Percentiles rank a stretch among this genome's conserved stretches.
Conservation (phyloP, 2,329 filamentous ascomycete genomes). For the Cucurbitaria berberidis region DNA sequence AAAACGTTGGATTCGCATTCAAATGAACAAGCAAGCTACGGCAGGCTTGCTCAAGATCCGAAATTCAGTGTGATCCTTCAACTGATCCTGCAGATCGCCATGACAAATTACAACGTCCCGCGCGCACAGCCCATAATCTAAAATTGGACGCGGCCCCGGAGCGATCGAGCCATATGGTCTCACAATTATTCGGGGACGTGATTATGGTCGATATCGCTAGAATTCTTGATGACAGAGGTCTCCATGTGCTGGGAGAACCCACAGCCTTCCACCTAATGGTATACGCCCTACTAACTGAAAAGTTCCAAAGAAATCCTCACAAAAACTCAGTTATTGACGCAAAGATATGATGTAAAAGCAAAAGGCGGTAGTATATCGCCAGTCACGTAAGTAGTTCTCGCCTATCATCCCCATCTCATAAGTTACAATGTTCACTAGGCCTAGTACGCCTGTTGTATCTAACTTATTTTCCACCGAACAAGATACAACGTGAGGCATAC, state of each 20-base stretch:
- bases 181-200: background rate
- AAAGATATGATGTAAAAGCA: background rate
- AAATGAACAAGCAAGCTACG: background rate
- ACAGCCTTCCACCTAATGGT: background rate
- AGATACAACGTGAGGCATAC: background rate
- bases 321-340: background rate
- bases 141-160: background rate
- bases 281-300: no score
- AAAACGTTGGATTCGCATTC: background rate
- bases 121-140: background rate
- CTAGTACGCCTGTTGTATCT: background rate
- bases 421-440: background rate
- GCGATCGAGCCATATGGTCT: background rate
- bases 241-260: background rate
- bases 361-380: background rate
- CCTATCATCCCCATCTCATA: no score
- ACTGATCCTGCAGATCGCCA: background rate
- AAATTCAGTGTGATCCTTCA: background rate
- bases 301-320: background rate
- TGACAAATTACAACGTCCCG: background rate
- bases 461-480: background rate
- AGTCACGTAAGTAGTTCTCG: no score
- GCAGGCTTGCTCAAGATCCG: background rate
- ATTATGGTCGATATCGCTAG: background rate
- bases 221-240: background rate